Base-by-base conservation (phyloP, 257 asterid genomes). In the Lavandula angustifolia region DNA sequence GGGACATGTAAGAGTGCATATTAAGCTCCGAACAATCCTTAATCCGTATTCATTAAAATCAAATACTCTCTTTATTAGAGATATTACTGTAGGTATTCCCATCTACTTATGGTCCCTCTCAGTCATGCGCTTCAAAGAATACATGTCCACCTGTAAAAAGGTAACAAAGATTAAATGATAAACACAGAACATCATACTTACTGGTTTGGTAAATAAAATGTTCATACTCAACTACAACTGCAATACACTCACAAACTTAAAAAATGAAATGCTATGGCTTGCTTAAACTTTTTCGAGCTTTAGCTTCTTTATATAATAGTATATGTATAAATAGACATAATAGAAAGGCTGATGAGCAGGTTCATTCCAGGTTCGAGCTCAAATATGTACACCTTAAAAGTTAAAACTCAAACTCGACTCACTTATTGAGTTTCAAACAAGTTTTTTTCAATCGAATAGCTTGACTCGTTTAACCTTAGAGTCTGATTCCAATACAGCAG, bases 81-180 rank as follows among this genome's bases (percentile, higher is more conserved):
- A 37, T 14, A 70, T 68, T 89, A 94, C 99, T 97, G 89, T 85
- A 47, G 99, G 99, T 69, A 94, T 75, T 57, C 99, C 99, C 80
- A 90, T 57, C 76, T 84, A 96, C 75, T 87, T 89, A 64, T 90
- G 95, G 76, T 94, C 99, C 62, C 68, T 66, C 79, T 90, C 97
- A 37, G 87, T 70, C 97, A 87, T 90, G 75, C 91, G 96, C 80
- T 76, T 90, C 91, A 94, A 73, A 32, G 95, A 78, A 74, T 81
- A 79, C 96, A 94, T 80, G 78, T 94, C 99, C 71, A 94, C 97
- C 99, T 94, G 87, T 76, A 80, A 58, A 69, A 58, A 75, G 38
- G 76, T 49, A 70, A 34, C 44, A 52, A 37, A 74, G 17, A 18
- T 54, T 52, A 43, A 22, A 59, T 37, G 53, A 58, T 5, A 41